Conservation (phyloP, 352 stramenopile genomes). For the Hyaloperonospora arabidopsidis region DNA sequence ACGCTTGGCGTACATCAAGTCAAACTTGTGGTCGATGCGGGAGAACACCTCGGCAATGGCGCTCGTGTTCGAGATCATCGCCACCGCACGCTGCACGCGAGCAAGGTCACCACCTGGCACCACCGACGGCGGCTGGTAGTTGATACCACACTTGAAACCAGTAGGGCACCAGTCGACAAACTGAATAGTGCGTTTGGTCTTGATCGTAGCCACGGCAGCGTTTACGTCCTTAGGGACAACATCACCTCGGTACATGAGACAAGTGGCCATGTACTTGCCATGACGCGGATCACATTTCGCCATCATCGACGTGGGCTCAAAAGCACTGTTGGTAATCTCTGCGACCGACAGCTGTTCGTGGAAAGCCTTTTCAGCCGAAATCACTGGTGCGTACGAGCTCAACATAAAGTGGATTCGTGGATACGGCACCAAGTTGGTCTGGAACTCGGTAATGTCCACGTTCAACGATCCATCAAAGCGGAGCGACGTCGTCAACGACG, state of each 20-base stretch:
- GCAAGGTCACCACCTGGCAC: slow-evolving; percentile 95
- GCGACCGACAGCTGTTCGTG: slow-evolving; percentile 92
- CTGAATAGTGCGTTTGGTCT: slow-evolving; percentile 99
- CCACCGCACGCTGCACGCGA: slow-evolving; percentile 95
- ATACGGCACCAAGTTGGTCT: slow-evolving; percentile 97
- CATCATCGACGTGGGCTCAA: slow-evolving; percentile 95
- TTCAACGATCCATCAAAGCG: slow-evolving; percentile 96
- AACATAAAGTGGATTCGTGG: slow-evolving; percentile 97
- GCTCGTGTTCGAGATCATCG: slow-evolving; percentile 99
- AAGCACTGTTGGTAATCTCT: slow-evolving; percentile 94
- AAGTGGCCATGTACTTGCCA: slow-evolving; percentile 98
- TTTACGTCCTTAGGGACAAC: slow-evolving; percentile 95
- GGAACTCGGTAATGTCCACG: slow-evolving; percentile 97
- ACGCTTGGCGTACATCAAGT: slow-evolving; percentile 40
- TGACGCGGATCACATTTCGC: slow-evolving; percentile 98
- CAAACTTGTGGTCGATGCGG: slow-evolving; percentile 27
- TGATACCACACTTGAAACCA: slow-evolving; percentile 94
- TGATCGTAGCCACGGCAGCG: slow-evolving; percentile 95
- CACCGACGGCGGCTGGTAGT: slow-evolving; percentile 79
- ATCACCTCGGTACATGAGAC: slow-evolving; percentile 96
- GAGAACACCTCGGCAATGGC: slow-evolving; percentile 87
- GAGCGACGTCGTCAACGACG: slow-evolving; percentile 92
- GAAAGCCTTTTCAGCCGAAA: slow-evolving; percentile 92
- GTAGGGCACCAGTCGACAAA: slow-evolving; percentile 99
- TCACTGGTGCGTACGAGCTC: slow-evolving; percentile 93